phyloP scores from a whole-genome alignment of 148 eudicot genomes.

The Diospyros lotus region DNA sequence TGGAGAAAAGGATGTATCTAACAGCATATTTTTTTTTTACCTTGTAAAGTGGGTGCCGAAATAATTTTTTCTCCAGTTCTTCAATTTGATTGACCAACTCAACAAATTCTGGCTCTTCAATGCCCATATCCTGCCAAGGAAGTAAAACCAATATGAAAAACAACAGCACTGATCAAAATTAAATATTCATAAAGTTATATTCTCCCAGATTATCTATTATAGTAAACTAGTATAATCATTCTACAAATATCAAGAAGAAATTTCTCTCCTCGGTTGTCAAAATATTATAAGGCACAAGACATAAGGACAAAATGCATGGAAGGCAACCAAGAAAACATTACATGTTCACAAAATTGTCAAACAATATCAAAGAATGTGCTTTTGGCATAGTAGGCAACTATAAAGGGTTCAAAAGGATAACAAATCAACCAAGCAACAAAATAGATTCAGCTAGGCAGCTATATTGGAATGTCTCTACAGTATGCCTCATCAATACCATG shows the following conservation, averaged over 20 bases:
- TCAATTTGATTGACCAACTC: conserved; percentile 81
- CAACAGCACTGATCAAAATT: background rate
- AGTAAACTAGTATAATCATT: background rate
- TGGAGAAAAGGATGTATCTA: no score
- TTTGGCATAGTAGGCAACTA: background rate
- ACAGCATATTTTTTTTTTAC: conserved; percentile 20
- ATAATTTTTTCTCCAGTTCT: conserved; percentile 68
- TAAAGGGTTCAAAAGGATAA: background rate
- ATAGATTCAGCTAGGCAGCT: no score
- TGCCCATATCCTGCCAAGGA: conserved; percentile 82
- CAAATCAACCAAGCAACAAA: background rate
- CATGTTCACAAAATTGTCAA: background rate
- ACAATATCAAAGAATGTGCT: background rate
- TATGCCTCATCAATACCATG: background rate
- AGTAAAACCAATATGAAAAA: background rate
- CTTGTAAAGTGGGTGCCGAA: conserved; percentile 83
- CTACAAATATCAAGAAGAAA: background rate
- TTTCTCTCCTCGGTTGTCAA: no score
- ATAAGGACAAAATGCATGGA: background rate
- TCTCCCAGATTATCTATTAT: background rate
- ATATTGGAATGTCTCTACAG: background rate
- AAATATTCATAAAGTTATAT: background rate
- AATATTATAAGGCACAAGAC: background rate
- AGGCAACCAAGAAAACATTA: background rate
- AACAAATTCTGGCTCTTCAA: conserved; percentile 80